phyloP scores from a whole-genome alignment of 2,329 filamentous ascomycete species.

The Pezicula rhizophila region DNA sequence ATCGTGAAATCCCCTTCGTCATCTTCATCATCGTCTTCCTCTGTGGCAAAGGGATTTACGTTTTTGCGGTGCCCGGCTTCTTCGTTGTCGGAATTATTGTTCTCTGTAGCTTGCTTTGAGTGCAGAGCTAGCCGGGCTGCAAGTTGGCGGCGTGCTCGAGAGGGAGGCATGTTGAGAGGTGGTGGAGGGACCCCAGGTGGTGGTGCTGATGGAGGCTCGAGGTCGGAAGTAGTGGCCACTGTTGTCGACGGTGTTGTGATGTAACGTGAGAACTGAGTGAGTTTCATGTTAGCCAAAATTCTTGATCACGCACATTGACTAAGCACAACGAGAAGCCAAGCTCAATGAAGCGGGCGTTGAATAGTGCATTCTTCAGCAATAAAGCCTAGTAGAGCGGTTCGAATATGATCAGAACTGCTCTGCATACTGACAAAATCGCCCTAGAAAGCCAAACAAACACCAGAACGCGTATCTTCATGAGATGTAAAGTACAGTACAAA shows the following conservation, averaged over 20 bases:
- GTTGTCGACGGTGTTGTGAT: slow-evolving; percentile 28
- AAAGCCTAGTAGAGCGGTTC: slow-evolving; percentile 15
- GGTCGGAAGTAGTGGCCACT: slow-evolving; percentile 24
- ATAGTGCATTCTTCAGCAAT: slow-evolving; percentile 10
- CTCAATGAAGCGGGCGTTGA: slow-evolving; percentile 12
- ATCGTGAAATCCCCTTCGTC: slow-evolving; percentile 21
- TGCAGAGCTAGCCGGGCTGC: slow-evolving; percentile 79
- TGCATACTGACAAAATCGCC: slow-evolving; percentile 15
- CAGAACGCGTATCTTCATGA: slow-evolving; percentile 7
- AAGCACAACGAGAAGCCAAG: slow-evolving; percentile 7
- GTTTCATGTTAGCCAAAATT: slow-evolving; percentile 15
- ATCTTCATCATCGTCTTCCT: slow-evolving; percentile 25
- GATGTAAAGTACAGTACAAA: slow-evolving; percentile 22
- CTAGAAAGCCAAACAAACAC: slow-evolving; percentile 8
- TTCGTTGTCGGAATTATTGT: slow-evolving; percentile 15
- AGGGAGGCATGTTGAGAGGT: slow-evolving; percentile 79
- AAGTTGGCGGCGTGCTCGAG: slow-evolving; percentile 80
- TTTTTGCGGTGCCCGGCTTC: slow-evolving; percentile 17
- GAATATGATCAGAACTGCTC: slow-evolving; percentile 18
- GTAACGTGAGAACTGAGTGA: slow-evolving; percentile 27
- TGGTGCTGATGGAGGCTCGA: slow-evolving; percentile 53
- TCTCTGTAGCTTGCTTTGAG: slow-evolving; percentile 46
- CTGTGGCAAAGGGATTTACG: slow-evolving; percentile 25
- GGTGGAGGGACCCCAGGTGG: slow-evolving; percentile 57
- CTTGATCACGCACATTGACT: slow-evolving; percentile 3